Conservation (phyloP, 2,329 filamentous ascomycete genomes). For the Paecilomyces sp. region DNA sequence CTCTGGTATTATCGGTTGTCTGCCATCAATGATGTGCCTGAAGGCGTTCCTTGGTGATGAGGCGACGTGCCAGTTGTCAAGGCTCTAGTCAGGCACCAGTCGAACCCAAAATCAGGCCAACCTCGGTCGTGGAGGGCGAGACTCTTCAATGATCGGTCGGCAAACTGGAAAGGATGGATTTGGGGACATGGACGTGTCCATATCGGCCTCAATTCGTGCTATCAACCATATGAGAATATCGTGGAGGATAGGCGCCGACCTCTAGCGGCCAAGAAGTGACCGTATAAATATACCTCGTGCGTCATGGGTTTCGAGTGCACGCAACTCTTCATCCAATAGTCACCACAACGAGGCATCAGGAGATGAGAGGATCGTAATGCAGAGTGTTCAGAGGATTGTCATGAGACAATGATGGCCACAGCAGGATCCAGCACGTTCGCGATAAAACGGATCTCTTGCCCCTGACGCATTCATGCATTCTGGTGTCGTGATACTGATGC, state of each 20-base stretch:
- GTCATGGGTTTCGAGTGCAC: neutral
- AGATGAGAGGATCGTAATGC: neutral
- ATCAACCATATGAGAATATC: neutral
- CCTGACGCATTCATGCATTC: neutral
- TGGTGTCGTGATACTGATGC: neutral
- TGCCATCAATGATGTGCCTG: neutral
- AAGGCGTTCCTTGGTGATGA: neutral
- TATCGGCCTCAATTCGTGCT: neutral
- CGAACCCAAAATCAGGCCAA: neutral
- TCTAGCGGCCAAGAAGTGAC: neutral
- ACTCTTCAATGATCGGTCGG: neutral
- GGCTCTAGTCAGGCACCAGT: neutral
- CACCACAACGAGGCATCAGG: neutral
- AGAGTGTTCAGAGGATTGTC: neutral
- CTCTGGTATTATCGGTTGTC: neutral
- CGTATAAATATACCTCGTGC: neutral
- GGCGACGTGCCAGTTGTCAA: neutral
- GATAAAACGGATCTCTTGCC: neutral
- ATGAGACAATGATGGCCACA: neutral
- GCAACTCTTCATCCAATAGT: neutral
- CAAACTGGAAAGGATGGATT: neutral
- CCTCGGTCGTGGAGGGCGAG: neutral
- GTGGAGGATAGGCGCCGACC: neutral
- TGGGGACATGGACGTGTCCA: neutral
- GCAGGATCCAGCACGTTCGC: neutral